Evolutionary conservation across 345 rosid genomes (phyloP), one percentile per base, ranked within the genome.

Genomic region (Pistacia atlantica): DNA sequence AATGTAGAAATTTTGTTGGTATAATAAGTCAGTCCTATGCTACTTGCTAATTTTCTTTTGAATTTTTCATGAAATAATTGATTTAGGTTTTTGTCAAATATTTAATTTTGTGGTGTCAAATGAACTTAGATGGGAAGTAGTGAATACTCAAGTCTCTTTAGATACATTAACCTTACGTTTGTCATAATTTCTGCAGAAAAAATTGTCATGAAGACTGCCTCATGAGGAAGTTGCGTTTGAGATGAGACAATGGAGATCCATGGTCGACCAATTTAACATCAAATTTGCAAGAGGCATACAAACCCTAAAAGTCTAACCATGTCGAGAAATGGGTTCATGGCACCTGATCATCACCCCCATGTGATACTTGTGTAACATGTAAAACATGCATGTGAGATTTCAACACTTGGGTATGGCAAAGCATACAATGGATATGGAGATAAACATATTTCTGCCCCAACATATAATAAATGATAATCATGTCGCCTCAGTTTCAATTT

Each of bases 401-500:
- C 61, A n/a, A 71, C 74, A 38, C 52, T 18, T 35, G 11, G 33
- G 74, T 38, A 71, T 11, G 74, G 74, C 14, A 46, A 42, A 16
- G 52, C 38, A 69, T 22, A 54, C 37, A 37, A 71, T 33, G 28
- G 64, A 71, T 46, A 56, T 56, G 31, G 49, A 57, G 51, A 25
- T 6, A 35, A 57, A 3, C 62, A 51, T 0, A 20, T 52, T 49
- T 52, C 14, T 69, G n/a, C 7, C 56, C 6, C 13, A 51, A 6
- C n/a, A 52, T 22, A 16, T 42, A 42, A 17, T 8, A 51, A 28
- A 16, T 10, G 31, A 70, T 33, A 70, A 33, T 22, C 5, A 55
- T 55, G 31, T 37, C 56, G 25, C 59, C 54, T 12, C 25, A 31
- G 16, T 48, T 16, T 67, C 4, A 3, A 12, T 48, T 22, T 48